Conservation (phyloP, 108 stramenopile species). For the Cyclotella baltica region DNA sequence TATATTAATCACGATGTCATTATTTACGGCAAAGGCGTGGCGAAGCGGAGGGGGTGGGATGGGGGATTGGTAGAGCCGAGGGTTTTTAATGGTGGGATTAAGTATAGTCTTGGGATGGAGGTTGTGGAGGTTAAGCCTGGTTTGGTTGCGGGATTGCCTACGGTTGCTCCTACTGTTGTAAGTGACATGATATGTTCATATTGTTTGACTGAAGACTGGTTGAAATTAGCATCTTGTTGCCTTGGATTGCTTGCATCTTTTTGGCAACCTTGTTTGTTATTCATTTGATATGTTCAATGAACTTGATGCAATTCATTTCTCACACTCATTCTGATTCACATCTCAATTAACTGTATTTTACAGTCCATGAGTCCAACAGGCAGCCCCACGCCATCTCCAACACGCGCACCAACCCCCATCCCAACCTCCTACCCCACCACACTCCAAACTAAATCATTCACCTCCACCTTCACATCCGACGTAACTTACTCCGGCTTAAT, state of each 20-base stretch:
- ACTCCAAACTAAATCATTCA: background rate
- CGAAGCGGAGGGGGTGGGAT: conserved; percentile 23
- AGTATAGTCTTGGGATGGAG: conserved; percentile 8
- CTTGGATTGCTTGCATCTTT: too few species aligned
- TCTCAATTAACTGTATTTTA: too few species aligned
- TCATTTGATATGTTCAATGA: too few species aligned
- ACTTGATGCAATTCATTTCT: too few species aligned
- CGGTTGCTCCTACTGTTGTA: conserved; percentile 2
- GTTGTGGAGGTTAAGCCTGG: conserved; percentile 7
- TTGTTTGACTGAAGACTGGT: background rate
- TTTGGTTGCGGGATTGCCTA: conserved; percentile 1
- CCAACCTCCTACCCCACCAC: background rate
- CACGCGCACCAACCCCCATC: background rate
- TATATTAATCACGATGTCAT: conserved; percentile 17
- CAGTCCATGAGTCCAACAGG: conserved; percentile 5
- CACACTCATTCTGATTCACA: too few species aligned
- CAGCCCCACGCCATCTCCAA: conserved; percentile 4
- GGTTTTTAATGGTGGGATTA: conserved; percentile 23
- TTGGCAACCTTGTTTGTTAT: too few species aligned
- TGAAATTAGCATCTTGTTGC: too few species aligned
- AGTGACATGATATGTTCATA: background rate
- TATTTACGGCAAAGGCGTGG: conserved; percentile 11
- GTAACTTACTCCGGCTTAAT: conserved; percentile 28
- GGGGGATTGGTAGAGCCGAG: conserved; percentile 7
- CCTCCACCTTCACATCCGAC: conserved; percentile 5